A percentile compares a stretch with the other conserved stretches of the same genome.
phyloP scores from a whole-genome alignment of 305 asterid species.

The Fraxinus floribunda region DNA sequence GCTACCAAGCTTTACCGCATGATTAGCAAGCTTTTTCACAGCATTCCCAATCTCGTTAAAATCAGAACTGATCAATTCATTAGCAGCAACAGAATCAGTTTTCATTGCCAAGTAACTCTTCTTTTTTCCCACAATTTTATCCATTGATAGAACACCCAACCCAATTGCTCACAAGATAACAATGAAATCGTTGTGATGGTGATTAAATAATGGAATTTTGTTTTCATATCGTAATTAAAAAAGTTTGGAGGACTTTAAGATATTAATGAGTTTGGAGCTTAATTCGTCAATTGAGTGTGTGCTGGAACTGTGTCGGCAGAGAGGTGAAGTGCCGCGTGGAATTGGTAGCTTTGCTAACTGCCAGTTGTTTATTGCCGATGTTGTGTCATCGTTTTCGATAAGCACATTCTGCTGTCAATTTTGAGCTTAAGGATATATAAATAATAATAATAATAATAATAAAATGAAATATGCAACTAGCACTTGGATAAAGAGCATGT shows the following conservation, averaged over 20 bases:
- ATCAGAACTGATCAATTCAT: conserved; percentile 57
- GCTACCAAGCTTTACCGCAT: conserved; percentile 60
- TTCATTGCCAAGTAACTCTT: conserved; percentile 60
- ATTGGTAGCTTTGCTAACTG: background rate
- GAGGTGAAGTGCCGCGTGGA: conserved; percentile 30
- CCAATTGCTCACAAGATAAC: background rate
- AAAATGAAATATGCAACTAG: background rate
- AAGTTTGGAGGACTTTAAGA: background rate
- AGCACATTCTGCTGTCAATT: background rate
- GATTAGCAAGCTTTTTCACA: conserved; percentile 55
- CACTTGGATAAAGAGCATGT: background rate
- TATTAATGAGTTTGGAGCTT: background rate
- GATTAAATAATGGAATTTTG: background rate
- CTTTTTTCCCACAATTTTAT: conserved; percentile 26
- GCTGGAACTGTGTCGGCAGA: background rate
- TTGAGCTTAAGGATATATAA: background rate
- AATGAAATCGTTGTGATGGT: background rate
- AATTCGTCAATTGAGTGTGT: background rate
- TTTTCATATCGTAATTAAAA: background rate
- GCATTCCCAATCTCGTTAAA: conserved; percentile 62
- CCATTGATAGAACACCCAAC: background rate
- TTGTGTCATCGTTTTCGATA: background rate
- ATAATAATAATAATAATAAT: too few relatives aligned
- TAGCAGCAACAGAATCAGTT: conserved; percentile 48
- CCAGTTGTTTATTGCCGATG: background rate